Evolutionary conservation across 305 asterid genomes (phyloP), one percentile per base, ranked within the genome.

Genomic region (Fraxinus sp.): DNA sequence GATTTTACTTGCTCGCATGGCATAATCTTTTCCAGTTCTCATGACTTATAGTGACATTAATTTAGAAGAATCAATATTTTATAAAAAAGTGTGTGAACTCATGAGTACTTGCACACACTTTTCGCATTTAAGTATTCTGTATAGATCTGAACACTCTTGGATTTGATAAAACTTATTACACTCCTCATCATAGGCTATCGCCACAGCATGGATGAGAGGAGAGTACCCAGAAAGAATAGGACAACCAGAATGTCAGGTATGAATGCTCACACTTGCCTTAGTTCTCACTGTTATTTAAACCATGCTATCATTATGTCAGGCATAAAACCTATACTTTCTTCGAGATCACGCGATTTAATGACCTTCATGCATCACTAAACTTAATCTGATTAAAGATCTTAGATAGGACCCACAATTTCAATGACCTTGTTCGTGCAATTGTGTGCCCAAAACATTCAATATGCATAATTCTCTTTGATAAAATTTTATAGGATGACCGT

Each of bases 201-300:
- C 98, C 80, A 89, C 98, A 49, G 94, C 99, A 90, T 89, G 92
- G 90, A 94, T 94, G 95, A 94, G 90, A 89, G 99, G 97, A 79
- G 98, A 96, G 87, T 94, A 94, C 88, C 99, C 99, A 78, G 98
- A 96, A 89, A 92, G 98, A 91, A 75, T 85, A 36, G 99, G 99
- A 83, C 99, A 94, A 83, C 92, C 96, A 66, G 99, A 96, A 85
- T 96, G 98, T 83, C 95, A 93, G 98, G 98, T 93, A 90, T 82
- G 81, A 30, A 41, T 44, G 44, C 33, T 52, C 78, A 52, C 78
- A 28, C 70, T 78, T 41, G 72, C 79, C 62, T 78, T 86, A 20
- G 22, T 30, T 70, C 75, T 70, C n/a, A 18, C 75, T 14, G 75
- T 70, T 28, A 28, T 28, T 22, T 64, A 64, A 22, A 24, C 36